These are phyloP conservation scores for Diplosphaera chodatii DNA, from an alignment of 139 green algal species.

Conservation along the genomic window DNA sequence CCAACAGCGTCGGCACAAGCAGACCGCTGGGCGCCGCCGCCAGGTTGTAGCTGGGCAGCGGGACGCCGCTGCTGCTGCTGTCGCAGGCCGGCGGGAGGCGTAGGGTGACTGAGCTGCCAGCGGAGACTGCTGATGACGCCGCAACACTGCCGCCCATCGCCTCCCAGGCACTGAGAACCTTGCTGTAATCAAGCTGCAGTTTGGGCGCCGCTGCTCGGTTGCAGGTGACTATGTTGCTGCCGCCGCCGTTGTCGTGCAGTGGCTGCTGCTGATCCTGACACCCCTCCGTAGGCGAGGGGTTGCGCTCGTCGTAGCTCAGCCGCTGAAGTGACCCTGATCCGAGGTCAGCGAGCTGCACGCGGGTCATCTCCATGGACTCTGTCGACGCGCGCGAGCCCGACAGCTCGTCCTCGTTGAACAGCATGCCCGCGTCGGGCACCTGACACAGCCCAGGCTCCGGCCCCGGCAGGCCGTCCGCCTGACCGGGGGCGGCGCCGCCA, in stretches of 20 bases:
- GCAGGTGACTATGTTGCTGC: not conserved
- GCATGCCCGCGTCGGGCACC: not conserved
- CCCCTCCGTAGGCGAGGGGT: too few species aligned
- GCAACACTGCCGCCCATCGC: not conserved
- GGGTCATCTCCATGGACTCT: too few species aligned
- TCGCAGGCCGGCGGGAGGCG: not conserved
- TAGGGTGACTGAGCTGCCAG: not conserved
- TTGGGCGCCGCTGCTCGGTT: not conserved
- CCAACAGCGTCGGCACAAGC: too few species aligned
- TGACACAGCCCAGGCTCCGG: not conserved
- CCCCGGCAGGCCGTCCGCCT: too few species aligned
- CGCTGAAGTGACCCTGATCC: too few species aligned
- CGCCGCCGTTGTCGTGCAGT: too few species aligned
- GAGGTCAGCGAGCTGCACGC: too few species aligned
- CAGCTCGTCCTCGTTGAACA: not conserved
- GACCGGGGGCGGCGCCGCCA: too few species aligned
- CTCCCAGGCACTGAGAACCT: slow-evolving; percentile 13
- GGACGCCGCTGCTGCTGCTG: too few species aligned
- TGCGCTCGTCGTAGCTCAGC: too few species aligned
- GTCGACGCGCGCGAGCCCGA: too few species aligned
- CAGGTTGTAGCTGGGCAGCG: not conserved
- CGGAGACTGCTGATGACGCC: not conserved
- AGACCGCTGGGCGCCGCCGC: not conserved
- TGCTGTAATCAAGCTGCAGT: slow-evolving; percentile 14
- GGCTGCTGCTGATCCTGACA: too few species aligned